These are phyloP conservation scores for Tirmania nivea DNA, from an alignment of 495 filamentous ascomycete species.

Conservation along the genomic window DNA sequence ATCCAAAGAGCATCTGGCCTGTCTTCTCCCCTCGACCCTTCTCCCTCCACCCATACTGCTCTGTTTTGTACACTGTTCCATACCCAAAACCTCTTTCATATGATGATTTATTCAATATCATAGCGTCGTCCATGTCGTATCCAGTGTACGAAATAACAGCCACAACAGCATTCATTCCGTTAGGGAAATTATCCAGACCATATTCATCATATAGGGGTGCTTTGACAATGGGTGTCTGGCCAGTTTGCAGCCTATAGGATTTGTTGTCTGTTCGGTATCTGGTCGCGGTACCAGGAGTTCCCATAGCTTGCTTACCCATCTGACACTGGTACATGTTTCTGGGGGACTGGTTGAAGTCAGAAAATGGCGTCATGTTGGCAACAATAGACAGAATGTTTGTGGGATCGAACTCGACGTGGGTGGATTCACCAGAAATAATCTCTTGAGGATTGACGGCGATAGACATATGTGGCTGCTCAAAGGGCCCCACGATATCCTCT, in stretches of 20 bases:
- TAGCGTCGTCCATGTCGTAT: slow-evolving; percentile 99
- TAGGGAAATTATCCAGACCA: slow-evolving; percentile 93
- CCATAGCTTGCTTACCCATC: slow-evolving; percentile 99
- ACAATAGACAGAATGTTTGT: slow-evolving; percentile 95
- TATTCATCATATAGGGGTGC: slow-evolving; percentile 86
- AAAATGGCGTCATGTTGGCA: slow-evolving; percentile 97
- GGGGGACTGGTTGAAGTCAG: slow-evolving; percentile 95
- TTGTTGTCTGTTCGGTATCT: slow-evolving; percentile 91
- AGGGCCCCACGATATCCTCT: slow-evolving; percentile 70
- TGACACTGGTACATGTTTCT: slow-evolving; percentile 99
- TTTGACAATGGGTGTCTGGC: slow-evolving; percentile 85
- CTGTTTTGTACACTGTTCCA: slow-evolving; percentile 94
- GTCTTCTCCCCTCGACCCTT: slow-evolving; percentile 33
- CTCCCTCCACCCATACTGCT: slow-evolving; percentile 62
- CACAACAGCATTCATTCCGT: slow-evolving; percentile 90
- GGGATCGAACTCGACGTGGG: slow-evolving; percentile 83
- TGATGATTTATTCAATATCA: slow-evolving; percentile 96
- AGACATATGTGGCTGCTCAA: slow-evolving; percentile 96
- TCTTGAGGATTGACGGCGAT: slow-evolving; percentile 74
- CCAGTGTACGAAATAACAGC: slow-evolving; percentile 97
- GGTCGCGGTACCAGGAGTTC: slow-evolving; percentile 73
- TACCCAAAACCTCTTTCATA: slow-evolving; percentile 95
- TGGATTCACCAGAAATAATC: slow-evolving; percentile 63
- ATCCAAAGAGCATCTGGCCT: slow-evolving; percentile 13
- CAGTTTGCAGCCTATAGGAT: slow-evolving; percentile 79